Evolutionary conservation across 2,329 filamentous ascomycete genomes (phyloP).

Genomic region (Aspergillus luchuensis): DNA sequence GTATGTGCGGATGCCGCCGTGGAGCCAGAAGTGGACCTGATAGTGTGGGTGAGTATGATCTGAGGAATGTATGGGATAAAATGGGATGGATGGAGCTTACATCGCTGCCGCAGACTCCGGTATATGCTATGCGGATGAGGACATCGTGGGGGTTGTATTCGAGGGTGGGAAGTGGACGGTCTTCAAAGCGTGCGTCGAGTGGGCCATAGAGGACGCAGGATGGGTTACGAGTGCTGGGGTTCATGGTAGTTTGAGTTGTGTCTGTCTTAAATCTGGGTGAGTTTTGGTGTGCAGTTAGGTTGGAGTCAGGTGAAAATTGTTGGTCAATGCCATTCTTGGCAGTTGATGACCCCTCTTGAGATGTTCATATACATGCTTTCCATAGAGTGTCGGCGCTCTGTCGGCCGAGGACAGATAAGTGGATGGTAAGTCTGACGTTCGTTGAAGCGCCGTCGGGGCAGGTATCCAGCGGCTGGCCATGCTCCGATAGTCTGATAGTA

Average conservation of each 20-base stretch:
- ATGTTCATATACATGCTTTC: too few relatives aligned
- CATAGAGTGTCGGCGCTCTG: too few relatives aligned
- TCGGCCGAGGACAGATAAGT: too few relatives aligned
- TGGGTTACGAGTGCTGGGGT: background rate
- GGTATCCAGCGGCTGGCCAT: background rate
- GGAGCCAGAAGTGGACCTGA: slow-evolving; percentile 44
- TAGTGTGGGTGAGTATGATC: background rate
- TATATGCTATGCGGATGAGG: slow-evolving; percentile 48
- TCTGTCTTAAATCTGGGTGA: background rate
- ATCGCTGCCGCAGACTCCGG: slow-evolving; percentile 50
- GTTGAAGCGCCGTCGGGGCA: background rate
- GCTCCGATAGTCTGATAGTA: background rate
- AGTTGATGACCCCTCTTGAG: too few relatives aligned
- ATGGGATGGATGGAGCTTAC: slow-evolving; percentile 17
- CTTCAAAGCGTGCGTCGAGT: slow-evolving; percentile 40
- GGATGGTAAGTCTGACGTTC: background rate
- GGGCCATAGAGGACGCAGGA: slow-evolving; percentile 46
- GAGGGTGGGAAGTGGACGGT: slow-evolving; percentile 41
- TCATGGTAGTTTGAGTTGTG: background rate
- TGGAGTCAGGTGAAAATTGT: too few relatives aligned
- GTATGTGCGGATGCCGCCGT: slow-evolving; percentile 36
- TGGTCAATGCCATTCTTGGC: too few relatives aligned
- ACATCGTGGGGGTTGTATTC: slow-evolving; percentile 40
- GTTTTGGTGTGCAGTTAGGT: too few relatives aligned
- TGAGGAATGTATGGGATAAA: too few relatives aligned